Base-by-base conservation (phyloP, 2,329 filamentous ascomycete species). In the Zasmidium cellare region DNA sequence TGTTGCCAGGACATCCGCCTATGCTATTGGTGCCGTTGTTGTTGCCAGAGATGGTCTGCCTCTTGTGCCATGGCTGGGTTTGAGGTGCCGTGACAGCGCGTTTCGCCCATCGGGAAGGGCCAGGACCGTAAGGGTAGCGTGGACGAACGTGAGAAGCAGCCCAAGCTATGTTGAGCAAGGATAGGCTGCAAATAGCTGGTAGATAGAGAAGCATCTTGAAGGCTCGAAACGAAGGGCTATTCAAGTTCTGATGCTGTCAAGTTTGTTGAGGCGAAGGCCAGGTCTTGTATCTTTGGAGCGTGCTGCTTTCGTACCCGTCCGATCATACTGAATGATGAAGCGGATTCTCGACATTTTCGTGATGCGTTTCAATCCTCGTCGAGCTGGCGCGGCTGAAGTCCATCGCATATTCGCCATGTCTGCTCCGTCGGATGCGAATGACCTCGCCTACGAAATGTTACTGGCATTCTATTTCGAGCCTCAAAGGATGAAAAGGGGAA, bases 1-100 rank as follows among this genome's bases (percentile, higher is more conserved):
- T 54, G 45, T 54, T 54, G 16, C 51, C 51, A 38, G 23, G n/a
- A 41, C 51, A 54, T 3, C 31, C 18, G 50, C 35, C 35, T 23
- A 28, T 19, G 19, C 49, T 28, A n/a, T 23, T 52, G 50, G 5
- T 45, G 19, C 19, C 22, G 23, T 44, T 24, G 31, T 23, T 45
- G 7, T 41, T n/a, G n/a, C 16, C 16, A 14, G 35, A 14, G 16
- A 14, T 41, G 6, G n/a, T 14, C 35, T 41, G 35, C 11, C 35
- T 14, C 35, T 41, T 41, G 35, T 41, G 35, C 35, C 35, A 41
- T 41, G 35, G 35, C 7, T 16, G 3, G n/a, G 3, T n/a, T 14
- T 9, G 11, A 28, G 25, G 35, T 6, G n/a, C 35, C 3, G 16
- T 6, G n/a, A 3, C 16, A 9, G 35, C 35, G 16, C 35, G 35